Percentiles rank a stretch among this genome's conserved stretches.
Conservation (phyloP, 106 monocot species). For the Phalaenopsis equestris region DNA sequence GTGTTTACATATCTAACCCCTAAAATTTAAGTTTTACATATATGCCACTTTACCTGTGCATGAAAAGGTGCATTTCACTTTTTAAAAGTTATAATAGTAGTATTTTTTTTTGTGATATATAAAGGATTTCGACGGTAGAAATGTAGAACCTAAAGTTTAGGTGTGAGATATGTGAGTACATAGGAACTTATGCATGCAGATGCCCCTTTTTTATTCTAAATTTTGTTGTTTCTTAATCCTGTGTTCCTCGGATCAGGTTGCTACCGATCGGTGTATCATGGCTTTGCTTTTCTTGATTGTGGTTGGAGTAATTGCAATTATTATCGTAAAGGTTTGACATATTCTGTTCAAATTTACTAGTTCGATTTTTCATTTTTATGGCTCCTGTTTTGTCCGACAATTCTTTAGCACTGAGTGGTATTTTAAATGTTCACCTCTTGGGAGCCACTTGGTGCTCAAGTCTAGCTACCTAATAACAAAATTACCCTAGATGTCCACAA, state of each 20-base stretch:
- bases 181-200: no score
- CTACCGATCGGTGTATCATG: constrained; percentile 90
- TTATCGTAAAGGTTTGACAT: constrained; percentile 70
- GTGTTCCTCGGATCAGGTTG: constrained; percentile 35
- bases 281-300: constrained; percentile 80
- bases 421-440: not conserved
- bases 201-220: not conserved
- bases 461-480: not conserved
- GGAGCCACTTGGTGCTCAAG: no score
- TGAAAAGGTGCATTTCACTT: no score
- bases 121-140: no score
- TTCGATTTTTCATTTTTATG: not conserved
- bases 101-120: no score
- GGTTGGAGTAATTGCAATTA: constrained; percentile 61
- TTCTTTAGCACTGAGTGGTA: not conserved
- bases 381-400: not conserved
- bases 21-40: no score
- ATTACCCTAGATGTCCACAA: not conserved
- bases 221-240: not conserved
- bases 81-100: no score
- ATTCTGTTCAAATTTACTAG: not conserved
- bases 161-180: no score
- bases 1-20: no score
- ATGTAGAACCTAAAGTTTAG: no score
- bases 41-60: no score